Conservation (phyloP, 345 rosid genomes). For the Pistacia vera region DNA sequence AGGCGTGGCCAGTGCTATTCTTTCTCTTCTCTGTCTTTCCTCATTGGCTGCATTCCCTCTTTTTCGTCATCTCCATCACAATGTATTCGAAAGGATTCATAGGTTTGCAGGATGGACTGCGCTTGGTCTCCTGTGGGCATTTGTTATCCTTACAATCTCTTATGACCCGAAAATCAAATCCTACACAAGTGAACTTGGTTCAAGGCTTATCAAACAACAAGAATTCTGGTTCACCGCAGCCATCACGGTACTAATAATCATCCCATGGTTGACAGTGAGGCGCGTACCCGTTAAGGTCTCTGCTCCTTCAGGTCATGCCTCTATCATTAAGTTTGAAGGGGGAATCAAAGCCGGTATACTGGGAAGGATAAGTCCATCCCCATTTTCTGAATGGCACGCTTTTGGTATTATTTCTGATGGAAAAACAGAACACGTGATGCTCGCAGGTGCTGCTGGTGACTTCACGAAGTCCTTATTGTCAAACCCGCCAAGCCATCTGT, state of each 20-base stretch:
- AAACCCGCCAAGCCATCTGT: constrained; percentile 70
- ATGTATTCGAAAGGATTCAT: constrained; percentile 70
- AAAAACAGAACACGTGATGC: constrained; percentile 83
- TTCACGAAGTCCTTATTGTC: constrained; percentile 68
- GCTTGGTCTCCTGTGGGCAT: constrained; percentile 72
- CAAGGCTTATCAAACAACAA: constrained; percentile 47
- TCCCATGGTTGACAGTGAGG: constrained; percentile 80
- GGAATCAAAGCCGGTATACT: constrained; percentile 74
- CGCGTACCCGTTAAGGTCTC: constrained; percentile 56
- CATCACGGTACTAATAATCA: constrained; percentile 53
- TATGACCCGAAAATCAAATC: constrained; percentile 63
- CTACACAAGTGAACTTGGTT: constrained; percentile 46
- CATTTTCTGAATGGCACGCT: constrained; percentile 91
- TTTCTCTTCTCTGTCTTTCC: constrained; percentile 61
- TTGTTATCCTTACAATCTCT: constrained; percentile 53
- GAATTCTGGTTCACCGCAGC: constrained; percentile 81
- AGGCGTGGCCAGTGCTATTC: constrained; percentile 55
- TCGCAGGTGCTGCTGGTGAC: constrained; percentile 90
- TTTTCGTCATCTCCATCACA: constrained; percentile 84
- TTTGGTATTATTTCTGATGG: constrained; percentile 81
- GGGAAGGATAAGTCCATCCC: constrained; percentile 93
- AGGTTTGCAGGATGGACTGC: constrained; percentile 78
- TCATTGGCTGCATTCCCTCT: constrained; percentile 72
- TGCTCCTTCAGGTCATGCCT: constrained; percentile 74
- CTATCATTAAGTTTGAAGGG: constrained; percentile 67